Evolutionary conservation across 2,329 filamentous ascomycete species (phyloP), one percentile per base, ranked within the genome.

Genomic region (Nemania bipapillata): DNA sequence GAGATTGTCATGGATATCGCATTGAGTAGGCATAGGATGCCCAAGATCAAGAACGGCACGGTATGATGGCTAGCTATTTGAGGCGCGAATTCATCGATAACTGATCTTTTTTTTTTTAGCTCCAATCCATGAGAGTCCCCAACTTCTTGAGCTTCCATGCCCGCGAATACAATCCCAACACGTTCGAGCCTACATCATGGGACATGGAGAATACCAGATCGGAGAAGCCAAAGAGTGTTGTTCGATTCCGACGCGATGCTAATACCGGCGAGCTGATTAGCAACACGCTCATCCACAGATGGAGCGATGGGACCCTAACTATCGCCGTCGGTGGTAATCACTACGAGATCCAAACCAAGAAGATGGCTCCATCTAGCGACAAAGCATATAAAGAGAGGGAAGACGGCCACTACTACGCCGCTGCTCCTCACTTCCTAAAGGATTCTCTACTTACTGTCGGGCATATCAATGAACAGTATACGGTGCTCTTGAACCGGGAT

Each of bases 241-340:
- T 92, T 55, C 89, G 92, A 69, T 92, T 90, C 80, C 88, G 90
- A 62, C 88, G 86, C 75, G 89, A 92, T 66, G 84, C 89, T 9
- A 85, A 85, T n/a, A 90, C 88, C 1, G 86, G 86, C 56, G 83
- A 89, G 69, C 83, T 94, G 12, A 88, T 91, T 77, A 94, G 91
- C 76, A 95, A 95, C 77, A 87, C 92, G 2, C 87, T 90, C 70
- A 82, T 95, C 32, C 88, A 92, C 76, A 87, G 87, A 73, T 95
- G 92, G 92, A 93, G 90, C 69, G 92, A 95, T 76, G 92, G 92
- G 30, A 93, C 90, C 3, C 82, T 92, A 17, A 94, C 91, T 11
- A 83, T 95, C 26, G 88, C 91, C n/a, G 84, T 94, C 26, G 92
- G 91, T 15, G 89, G 88, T 67, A 89, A 90, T 71, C 92, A 94